Conservation (phyloP, 176 grass and related monocot genomes). For the Cocos nucifera region DNA sequence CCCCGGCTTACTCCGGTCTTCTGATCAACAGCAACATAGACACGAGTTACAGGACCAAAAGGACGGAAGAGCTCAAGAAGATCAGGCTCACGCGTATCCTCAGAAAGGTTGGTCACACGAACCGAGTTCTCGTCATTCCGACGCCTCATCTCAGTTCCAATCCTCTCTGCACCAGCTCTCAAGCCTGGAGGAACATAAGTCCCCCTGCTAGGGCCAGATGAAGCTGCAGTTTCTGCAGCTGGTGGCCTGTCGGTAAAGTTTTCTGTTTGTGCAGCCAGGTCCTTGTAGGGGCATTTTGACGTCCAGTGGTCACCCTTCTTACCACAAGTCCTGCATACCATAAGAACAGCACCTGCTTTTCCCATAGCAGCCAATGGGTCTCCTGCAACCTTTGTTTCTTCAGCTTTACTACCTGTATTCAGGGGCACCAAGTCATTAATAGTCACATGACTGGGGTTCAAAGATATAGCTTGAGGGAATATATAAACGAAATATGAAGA, state of each 20-base stretch:
- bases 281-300: conserved; percentile 76
- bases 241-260: conserved; percentile 29
- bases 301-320: conserved; percentile 93
- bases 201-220: conserved; percentile 36
- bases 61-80: conserved; percentile 60
- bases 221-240: conserved; percentile 14
- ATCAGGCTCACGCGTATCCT: conserved; percentile 67
- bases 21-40: conserved; percentile 71
- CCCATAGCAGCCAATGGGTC: conserved; percentile 33
- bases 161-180: conserved; percentile 45
- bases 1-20: conserved; percentile 67
- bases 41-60: conserved; percentile 68
- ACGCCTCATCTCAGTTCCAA: conserved; percentile 44
- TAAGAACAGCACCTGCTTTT: conserved; percentile 56
- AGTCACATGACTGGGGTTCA: no score
- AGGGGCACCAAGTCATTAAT: neutral
- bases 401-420: conserved; percentile 42
- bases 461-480: no score
- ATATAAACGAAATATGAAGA: no score
- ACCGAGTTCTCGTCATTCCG: conserved; percentile 64
- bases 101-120: conserved; percentile 77
- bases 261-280: conserved; percentile 35
- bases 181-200: conserved; percentile 84
- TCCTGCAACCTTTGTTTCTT: conserved; percentile 38
- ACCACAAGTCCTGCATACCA: conserved; percentile 71